These are phyloP conservation scores for Auxenochlorella protothecoides DNA, from an alignment of 139 green algal genomes.

Conservation along the genomic window DNA sequence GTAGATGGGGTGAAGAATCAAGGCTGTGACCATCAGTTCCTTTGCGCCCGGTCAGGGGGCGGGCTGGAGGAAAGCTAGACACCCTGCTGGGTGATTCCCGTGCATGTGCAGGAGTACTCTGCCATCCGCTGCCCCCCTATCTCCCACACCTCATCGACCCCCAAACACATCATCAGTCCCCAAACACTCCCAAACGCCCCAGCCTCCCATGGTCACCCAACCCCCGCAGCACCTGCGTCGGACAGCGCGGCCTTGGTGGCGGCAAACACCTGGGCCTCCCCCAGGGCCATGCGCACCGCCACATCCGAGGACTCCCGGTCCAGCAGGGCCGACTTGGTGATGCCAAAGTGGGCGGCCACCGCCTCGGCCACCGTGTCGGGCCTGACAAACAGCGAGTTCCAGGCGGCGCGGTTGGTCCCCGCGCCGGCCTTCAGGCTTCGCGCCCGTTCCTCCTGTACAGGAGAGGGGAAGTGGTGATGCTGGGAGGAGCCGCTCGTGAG, in stretches of 20 bases:
- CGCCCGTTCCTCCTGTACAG: conserved; percentile 43
- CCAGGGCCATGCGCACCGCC: conserved; percentile 82
- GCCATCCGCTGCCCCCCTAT: background rate
- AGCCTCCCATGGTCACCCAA: no score
- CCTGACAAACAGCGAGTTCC: conserved; percentile 97
- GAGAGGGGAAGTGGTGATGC: background rate
- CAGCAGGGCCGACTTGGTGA: conserved; percentile 83
- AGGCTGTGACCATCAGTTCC: no score
- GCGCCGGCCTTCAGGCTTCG: conserved; percentile 60
- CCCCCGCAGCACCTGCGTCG: conserved; percentile 31
- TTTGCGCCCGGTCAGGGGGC: no score
- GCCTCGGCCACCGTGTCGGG: conserved; percentile 87
- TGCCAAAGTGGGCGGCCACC: conserved; percentile 76
- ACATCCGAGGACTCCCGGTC: conserved; percentile 39
- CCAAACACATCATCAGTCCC: no score
- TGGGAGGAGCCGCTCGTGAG: background rate
- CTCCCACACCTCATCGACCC: no score
- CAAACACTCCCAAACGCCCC: no score
- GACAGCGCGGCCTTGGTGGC: conserved; percentile 80
- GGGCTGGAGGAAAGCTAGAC: no score
- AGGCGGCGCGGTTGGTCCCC: conserved; percentile 62
- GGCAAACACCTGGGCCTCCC: conserved; percentile 85
- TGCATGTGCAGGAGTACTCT: conserved; percentile 1
- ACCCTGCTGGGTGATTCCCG: background rate
- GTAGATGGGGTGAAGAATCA: no score